phyloP scores from a whole-genome alignment of 495 filamentous ascomycete genomes.

The Talaromyces ruber region DNA sequence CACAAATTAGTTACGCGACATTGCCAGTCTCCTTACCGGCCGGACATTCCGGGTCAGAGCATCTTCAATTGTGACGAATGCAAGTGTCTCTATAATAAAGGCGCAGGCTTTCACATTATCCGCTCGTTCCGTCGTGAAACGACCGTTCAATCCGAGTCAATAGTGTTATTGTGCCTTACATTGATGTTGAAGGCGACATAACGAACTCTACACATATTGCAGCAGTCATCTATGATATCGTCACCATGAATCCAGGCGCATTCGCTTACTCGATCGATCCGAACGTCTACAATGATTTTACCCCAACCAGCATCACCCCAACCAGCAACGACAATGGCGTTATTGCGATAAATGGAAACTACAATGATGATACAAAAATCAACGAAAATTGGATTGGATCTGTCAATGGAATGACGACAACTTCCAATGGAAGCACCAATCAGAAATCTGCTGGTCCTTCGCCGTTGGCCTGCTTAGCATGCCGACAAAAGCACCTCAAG shows the following conservation, averaged over 20 bases:
- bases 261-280: not conserved
- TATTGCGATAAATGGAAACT: not conserved
- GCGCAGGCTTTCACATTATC: not conserved
- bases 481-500: conserved; percentile 53
- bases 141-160: not conserved
- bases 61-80: not conserved
- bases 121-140: not conserved
- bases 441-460: conserved; percentile 21
- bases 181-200: not conserved
- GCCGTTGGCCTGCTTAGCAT: conserved; percentile 46
- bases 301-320: not conserved
- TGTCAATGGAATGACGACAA: not conserved
- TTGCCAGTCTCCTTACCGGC: not conserved
- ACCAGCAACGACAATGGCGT: not conserved
- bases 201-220: not conserved
- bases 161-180: not conserved
- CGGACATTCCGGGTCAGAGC: not conserved
- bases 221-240: not conserved
- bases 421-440: conserved; percentile 1
- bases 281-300: not conserved
- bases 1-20: not conserved
- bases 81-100: not conserved
- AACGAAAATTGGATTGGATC: not conserved
- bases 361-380: conserved; percentile 9
- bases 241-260: not conserved